Evolutionary conservation across 2,329 filamentous ascomycete genomes (phyloP), one percentile per base, ranked within the genome.

Genomic region (Albifimbria verrucaria): DNA sequence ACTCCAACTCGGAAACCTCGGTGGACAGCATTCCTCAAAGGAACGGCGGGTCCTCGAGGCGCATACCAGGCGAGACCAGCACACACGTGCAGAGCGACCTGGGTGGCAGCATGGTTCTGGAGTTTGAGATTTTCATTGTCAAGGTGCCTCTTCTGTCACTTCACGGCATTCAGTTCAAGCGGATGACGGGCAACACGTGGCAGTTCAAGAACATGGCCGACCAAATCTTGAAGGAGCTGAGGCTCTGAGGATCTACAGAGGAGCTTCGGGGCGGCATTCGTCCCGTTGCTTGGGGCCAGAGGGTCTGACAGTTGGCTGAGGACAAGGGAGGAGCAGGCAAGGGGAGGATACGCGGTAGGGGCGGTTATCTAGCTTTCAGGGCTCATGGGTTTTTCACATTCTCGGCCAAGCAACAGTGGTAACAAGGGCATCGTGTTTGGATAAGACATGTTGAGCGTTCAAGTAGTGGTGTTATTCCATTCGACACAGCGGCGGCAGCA

Each of bases 191-290:
- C 32, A 93, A 95, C 55, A 97, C 94, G 54, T 97, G 93, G 92
- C 92, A 97, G 71, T 99, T 96, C 75, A 96, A 97, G 77, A 93
- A 90, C 66, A 95, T 97, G 92, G 94, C 94, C 32, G 92, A 96
- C 72, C 92, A 92, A 63, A 97, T 99, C 64, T 77, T 99, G 61
- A 85, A 88, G 66, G 92, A 94, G 69, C 75, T 99, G 61, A 86
- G 86, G 66, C 80, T 97, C 57, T 96, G 74, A 76, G 56, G 24
- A 28, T 25, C 52, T 53, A n/a, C n/a, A n/a, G n/a, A n/a, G n/a
- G n/a, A n/a, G n/a, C n/a, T n/a, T n/a, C n/a, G n/a, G n/a, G n/a
- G n/a, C n/a, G n/a, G n/a, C n/a, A n/a, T n/a, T n/a, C n/a, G n/a
- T n/a, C n/a, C n/a, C n/a, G n/a, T n/a, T n/a, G n/a, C n/a, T n/a